Percentiles rank a stretch among this genome's conserved stretches.
phyloP scores from a whole-genome alignment of 2,329 filamentous ascomycete species.

The Sclerotinia subarctica region DNA sequence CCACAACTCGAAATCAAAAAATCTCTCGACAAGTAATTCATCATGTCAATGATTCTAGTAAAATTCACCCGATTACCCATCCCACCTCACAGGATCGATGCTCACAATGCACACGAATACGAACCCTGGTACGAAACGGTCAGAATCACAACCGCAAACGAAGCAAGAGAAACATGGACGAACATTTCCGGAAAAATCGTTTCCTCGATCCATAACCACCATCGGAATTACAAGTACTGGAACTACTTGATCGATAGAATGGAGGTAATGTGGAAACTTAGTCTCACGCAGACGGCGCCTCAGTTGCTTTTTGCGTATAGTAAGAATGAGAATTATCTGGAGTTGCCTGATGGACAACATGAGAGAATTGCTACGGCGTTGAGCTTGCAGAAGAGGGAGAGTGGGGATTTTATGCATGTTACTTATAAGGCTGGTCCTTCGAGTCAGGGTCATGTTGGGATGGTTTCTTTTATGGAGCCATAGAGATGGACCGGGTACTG shows the following conservation, averaged over 20 bases:
- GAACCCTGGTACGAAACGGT: background rate
- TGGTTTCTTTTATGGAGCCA: background rate
- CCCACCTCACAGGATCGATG: background rate
- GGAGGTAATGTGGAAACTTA: background rate
- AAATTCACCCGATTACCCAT: background rate
- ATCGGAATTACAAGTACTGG: background rate
- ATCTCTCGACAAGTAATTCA: background rate
- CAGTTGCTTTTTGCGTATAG: background rate
- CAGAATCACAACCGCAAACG: rapidly evolving
- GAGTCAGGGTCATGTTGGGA: background rate
- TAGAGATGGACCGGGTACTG: background rate
- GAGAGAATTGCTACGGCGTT: background rate
- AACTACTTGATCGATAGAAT: background rate
- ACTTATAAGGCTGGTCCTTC: background rate
- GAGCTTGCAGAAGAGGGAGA: background rate
- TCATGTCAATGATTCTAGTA: background rate
- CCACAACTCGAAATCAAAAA: too few species aligned
- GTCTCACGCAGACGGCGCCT: background rate
- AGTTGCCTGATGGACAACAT: background rate
- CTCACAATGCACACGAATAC: background rate
- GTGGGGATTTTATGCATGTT: background rate
- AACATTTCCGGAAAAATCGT: background rate
- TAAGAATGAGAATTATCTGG: background rate
- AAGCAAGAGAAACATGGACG: background rate
- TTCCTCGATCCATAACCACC: background rate